Evolutionary conservation across 2,329 filamentous ascomycete species (phyloP), one percentile per base, ranked within the genome.

Genomic region (Fusarium siculi): DNA sequence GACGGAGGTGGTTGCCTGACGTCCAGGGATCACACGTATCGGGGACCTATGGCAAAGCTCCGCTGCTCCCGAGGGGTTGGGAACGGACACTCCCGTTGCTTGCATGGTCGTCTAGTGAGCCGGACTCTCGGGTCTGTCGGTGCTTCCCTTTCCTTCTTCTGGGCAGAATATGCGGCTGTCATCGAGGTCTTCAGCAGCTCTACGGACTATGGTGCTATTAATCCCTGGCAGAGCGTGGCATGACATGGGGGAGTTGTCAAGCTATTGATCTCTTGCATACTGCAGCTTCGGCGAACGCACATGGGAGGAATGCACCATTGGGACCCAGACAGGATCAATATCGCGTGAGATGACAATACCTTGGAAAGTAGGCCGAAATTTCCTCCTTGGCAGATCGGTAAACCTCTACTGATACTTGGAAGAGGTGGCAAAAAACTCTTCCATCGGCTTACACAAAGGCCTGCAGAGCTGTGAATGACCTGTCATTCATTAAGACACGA

Each of bases 81-180:
- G 34, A 32, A 44, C 42, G 58, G 71, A 60, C 67, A 53, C 63
- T 74, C 71, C 71, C 71, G 71, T 73, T 74, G 63, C 66, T 73
- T 74, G 62, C 66, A 61, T 57, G 40, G 37, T 30, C 39, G 49
- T 42, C 64, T 69, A 69, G 59, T 42, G 47, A 57, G 49, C 67
- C 68, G 19, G 25, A 19, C 32, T 49, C 34, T 37, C 47, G 71
- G 71, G 52, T 43, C 49, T 32, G n/a, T 56, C 18, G 44, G 44
- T n/a, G 19, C 32, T 43, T 34, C 23, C 14, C 30, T 39, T 21
- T 44, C 44, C 34, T 16, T 28, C 23, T 30, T 52, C 25, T 36
- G 12, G 43, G 30, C 36, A 40, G 34, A 43, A 11, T 23, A 36
- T 40, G 55, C 15, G 43, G 32, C 36, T 25, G 19, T 21, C 36